Evolutionary conservation across 768 basidiomycete species (phyloP).

Genomic region (Rhodotorula paludigena): DNA sequence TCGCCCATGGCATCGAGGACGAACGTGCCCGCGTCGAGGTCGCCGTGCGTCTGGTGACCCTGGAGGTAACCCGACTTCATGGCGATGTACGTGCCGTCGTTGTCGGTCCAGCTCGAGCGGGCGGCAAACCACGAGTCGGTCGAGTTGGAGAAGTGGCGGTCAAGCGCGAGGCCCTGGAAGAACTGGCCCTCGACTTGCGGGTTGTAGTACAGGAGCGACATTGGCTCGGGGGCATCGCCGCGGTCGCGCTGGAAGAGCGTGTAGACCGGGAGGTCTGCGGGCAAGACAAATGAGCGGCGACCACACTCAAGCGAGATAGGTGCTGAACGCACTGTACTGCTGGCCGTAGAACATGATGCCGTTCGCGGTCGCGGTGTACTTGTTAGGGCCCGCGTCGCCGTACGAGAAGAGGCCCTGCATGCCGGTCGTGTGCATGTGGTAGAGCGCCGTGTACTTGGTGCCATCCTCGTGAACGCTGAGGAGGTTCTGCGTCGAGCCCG

Average conservation of each 20-base stretch:
- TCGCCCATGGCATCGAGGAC: conserved; percentile 88
- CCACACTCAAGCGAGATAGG: too few relatives aligned
- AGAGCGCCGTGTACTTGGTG: conserved; percentile 67
- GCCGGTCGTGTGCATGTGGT: conserved; percentile 69
- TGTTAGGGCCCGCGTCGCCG: conserved; percentile 82
- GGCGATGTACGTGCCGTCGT: conserved; percentile 72
- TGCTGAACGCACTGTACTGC: conserved; percentile 51
- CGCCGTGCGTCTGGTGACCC: conserved; percentile 72
- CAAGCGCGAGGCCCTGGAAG: conserved; percentile 80
- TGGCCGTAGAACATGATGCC: conserved; percentile 70
- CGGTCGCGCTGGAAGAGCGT: conserved; percentile 88
- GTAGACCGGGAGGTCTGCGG: conserved; percentile 58
- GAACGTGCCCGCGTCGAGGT: conserved; percentile 90
- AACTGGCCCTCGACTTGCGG: conserved; percentile 75
- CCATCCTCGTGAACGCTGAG: conserved; percentile 65
- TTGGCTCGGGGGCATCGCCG: conserved; percentile 56
- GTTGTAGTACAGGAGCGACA: conserved; percentile 89
- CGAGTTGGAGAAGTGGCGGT: conserved; percentile 68
- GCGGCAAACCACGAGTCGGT: conserved; percentile 83
- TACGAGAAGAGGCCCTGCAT: conserved; percentile 47
- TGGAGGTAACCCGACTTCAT: conserved; percentile 78
- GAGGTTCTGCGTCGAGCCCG: conserved; percentile 74
- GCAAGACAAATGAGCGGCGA: neutral
- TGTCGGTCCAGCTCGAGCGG: conserved; percentile 88
- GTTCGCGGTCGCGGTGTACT: conserved; percentile 90